Evolutionary conservation across 2,329 filamentous ascomycete genomes (phyloP), one percentile per base, ranked within the genome.

Genomic region (Thyridium curvatum): DNA sequence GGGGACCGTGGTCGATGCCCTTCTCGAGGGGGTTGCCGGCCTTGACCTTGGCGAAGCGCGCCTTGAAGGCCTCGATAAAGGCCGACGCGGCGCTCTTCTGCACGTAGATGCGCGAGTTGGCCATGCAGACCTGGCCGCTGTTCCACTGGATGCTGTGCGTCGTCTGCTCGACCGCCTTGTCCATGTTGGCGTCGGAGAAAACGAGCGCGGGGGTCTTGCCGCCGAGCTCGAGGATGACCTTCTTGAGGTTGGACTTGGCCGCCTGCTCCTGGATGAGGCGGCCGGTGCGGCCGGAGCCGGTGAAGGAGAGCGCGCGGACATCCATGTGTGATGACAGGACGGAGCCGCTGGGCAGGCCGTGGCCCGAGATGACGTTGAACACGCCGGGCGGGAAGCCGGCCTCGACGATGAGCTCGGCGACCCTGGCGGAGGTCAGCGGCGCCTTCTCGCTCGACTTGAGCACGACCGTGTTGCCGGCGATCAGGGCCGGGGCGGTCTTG

Each of bases 301-400:
- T 81, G 59, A 81, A 81, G 43, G 74, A 74, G 45, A 81, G 64
- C 64, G 79, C 79, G 63, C 79, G 74, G 46, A 81, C 61, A 32
- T 50, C 47, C 45, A 46, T 47, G 41, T 52, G 50, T 4, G 42
- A 35, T 8, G 50, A 26, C 13, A 52, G 41, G 4, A 41, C 30
- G 16, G 46, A 43, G 21, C 50, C 50, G 18, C 42, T 46, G 28
- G 44, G 41, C 35, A 32, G 26, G 35, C 81, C 81, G 46, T 78
- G 69, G 4, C 82, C 82, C 42, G 82, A 82, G 36, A 85, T 49
- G 40, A 86, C 69, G 56, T 85, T 85, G 48, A 85, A 62, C 12
- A 86, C 81, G 37, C 82, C 82, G 2, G 80, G 72, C 10, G 82
- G 82, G 55, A 85, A 85, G 1, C 82, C 82, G 29, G 80, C 79